phyloP scores from a whole-genome alignment of 169 alveolate genomes.

The Eimeria praecox region DNA sequence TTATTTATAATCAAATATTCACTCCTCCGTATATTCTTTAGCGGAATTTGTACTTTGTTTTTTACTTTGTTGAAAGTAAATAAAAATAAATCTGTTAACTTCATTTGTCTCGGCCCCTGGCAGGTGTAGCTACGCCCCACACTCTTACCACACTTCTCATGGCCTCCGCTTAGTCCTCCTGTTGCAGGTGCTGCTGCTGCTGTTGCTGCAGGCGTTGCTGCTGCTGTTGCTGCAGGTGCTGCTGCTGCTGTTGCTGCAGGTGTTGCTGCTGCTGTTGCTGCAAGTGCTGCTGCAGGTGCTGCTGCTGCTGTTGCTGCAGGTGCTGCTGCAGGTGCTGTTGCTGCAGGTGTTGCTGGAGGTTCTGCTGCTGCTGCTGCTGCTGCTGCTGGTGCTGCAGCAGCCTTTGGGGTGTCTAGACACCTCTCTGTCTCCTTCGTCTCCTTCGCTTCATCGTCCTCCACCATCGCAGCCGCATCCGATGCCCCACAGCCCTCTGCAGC shows the following conservation, averaged over 20 bases:
- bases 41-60: not conserved
- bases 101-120: conserved; percentile 68
- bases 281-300: too few species aligned
- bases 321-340: not conserved
- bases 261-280: conserved; percentile 31
- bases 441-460: not conserved
- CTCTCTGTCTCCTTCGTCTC: not conserved
- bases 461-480: not conserved
- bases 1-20: not conserved
- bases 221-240: not conserved
- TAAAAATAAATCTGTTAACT: conserved; percentile 60
- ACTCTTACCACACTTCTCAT: too few species aligned
- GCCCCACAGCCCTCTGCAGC: not conserved
- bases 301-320: conserved; percentile 27
- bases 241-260: conserved; percentile 1
- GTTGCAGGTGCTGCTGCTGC: conserved; percentile 31
- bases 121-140: not conserved
- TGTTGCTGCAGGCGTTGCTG: conserved; percentile 34
- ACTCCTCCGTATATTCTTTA: not conserved
- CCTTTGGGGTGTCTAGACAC: not conserved
- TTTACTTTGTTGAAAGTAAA: conserved; percentile 41
- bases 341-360: not conserved
- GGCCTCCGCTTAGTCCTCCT: too few species aligned
- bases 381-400: not conserved
- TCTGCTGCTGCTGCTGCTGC: conserved; percentile 45